These are phyloP conservation scores for Graphilbum ipis-grandicollis DNA, from an alignment of 2,329 filamentous ascomycete species.

Conservation along the genomic window DNA sequence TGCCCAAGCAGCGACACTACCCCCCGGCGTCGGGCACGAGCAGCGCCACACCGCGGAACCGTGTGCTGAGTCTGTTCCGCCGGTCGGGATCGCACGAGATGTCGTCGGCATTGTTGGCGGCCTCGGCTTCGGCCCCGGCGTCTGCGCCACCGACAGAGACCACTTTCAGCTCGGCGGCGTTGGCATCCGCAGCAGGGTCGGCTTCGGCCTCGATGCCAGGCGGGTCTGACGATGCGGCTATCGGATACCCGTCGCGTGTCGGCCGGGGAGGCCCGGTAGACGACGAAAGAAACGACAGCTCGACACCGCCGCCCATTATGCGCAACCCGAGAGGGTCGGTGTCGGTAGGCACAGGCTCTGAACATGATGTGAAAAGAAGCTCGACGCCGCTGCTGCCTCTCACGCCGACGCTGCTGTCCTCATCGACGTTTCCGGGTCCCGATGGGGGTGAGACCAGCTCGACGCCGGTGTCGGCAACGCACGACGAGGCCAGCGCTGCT, in stretches of 20 bases:
- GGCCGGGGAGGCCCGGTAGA: slow-evolving; percentile 20
- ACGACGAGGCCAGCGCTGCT: too few species aligned
- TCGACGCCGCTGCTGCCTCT: too few species aligned
- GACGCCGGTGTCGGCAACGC: neutral
- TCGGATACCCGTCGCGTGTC: slow-evolving; percentile 24
- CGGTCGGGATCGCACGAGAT: slow-evolving; percentile 25
- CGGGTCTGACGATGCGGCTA: too few species aligned
- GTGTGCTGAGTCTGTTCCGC: slow-evolving; percentile 33
- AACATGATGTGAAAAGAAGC: too few species aligned
- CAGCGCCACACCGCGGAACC: slow-evolving; percentile 20
- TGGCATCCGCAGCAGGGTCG: too few species aligned
- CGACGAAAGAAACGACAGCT: slow-evolving; percentile 21
- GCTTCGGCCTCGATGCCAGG: too few species aligned
- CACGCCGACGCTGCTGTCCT: too few species aligned
- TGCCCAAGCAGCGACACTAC: slow-evolving; percentile 24
- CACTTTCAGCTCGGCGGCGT: slow-evolving; percentile 11
- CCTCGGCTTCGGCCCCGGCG: slow-evolving; percentile 5
- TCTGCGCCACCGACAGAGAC: slow-evolving; percentile 11
- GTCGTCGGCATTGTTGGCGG: neutral
- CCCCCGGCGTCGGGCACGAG: slow-evolving; percentile 26
- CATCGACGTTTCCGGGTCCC: too few species aligned
- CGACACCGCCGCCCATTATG: slow-evolving; percentile 39
- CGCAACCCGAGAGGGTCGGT: slow-evolving; percentile 17
- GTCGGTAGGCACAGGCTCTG: too few species aligned
- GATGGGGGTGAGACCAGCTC: too few species aligned